phyloP scores from a whole-genome alignment of 192 early-diverging fungal species.

The Pilobolus umbonatus region DNA sequence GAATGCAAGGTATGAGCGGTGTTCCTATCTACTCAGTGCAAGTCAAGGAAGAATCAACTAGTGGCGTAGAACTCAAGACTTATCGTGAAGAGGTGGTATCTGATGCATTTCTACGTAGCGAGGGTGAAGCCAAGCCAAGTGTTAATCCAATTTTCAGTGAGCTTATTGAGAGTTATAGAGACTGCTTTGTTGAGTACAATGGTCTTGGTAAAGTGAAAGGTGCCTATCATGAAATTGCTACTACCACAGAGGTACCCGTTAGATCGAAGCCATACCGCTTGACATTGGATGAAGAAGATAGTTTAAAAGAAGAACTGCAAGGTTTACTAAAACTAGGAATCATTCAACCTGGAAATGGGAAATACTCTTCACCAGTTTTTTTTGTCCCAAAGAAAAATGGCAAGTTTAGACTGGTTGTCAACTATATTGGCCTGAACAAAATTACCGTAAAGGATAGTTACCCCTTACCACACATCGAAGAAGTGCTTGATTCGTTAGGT shows the following conservation, averaged over 20 bases:
- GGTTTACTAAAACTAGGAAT: not conserved
- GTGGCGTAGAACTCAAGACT: no score
- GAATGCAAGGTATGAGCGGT: no score
- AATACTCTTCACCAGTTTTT: conserved; percentile 30
- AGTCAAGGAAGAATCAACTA: no score
- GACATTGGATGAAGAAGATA: not conserved
- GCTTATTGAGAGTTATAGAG: not conserved
- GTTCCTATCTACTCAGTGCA: no score
- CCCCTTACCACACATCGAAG: conserved; percentile 36
- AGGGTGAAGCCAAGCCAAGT: not conserved
- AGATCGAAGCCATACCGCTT: not conserved
- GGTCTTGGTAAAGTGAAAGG: not conserved
- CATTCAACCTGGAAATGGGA: not conserved
- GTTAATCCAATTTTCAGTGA: not conserved
- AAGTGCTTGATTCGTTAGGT: conserved; percentile 21
- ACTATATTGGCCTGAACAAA: conserved; percentile 41
- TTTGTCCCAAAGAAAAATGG: conserved; percentile 40
- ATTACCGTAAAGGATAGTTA: conserved; percentile 35
- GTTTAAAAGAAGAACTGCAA: not conserved
- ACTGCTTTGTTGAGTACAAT: not conserved
- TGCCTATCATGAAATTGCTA: not conserved
- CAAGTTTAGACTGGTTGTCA: conserved; percentile 23
- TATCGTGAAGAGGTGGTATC: no score
- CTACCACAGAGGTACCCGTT: not conserved
- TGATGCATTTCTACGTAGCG: not conserved